Conservation (phyloP, 2,329 filamentous ascomycete species). For the Pseudocercospora crystallina region DNA sequence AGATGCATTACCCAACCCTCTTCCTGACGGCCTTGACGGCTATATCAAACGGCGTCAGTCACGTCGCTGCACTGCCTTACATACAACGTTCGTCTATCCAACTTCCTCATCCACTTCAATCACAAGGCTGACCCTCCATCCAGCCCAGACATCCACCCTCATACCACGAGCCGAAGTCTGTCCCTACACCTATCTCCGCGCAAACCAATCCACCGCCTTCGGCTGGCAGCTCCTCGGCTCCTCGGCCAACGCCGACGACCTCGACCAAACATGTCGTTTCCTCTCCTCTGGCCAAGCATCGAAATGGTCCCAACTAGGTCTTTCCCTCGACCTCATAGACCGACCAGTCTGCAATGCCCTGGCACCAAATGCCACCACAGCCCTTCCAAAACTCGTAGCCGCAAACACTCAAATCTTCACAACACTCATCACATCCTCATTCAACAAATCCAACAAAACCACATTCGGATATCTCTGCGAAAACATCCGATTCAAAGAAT, state of each 20-base stretch:
- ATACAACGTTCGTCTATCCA: conserved; percentile 8
- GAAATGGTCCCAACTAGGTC: conserved; percentile 25
- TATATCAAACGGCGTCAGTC: background rate
- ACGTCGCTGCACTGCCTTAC: conserved; percentile 6
- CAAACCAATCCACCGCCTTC: conserved; percentile 29
- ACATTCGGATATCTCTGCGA: conserved; percentile 28
- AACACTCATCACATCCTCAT: conserved; percentile 26
- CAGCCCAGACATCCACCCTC: background rate
- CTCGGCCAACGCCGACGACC: conserved; percentile 19
- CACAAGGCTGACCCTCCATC: background rate
- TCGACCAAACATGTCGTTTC: conserved; percentile 24
- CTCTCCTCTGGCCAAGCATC: conserved; percentile 19
- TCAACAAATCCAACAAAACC: conserved; percentile 18
- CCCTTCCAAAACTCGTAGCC: conserved; percentile 19
- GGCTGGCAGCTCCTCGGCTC: conserved; percentile 33
- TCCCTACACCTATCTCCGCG: conserved; percentile 12
- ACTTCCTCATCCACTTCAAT: background rate
- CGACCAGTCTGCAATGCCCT: conserved; percentile 24
- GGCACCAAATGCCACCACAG: conserved; percentile 19
- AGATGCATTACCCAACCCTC: conserved; percentile 19
- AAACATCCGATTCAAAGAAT: conserved; percentile 23
- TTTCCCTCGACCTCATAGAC: conserved; percentile 19
- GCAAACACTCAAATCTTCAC: conserved; percentile 27
- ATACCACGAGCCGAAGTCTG: conserved; percentile 7
- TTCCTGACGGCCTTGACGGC: conserved; percentile 21